Conservation (phyloP, 192 early-diverging fungal genomes). For the Umbelopsis sp. region DNA sequence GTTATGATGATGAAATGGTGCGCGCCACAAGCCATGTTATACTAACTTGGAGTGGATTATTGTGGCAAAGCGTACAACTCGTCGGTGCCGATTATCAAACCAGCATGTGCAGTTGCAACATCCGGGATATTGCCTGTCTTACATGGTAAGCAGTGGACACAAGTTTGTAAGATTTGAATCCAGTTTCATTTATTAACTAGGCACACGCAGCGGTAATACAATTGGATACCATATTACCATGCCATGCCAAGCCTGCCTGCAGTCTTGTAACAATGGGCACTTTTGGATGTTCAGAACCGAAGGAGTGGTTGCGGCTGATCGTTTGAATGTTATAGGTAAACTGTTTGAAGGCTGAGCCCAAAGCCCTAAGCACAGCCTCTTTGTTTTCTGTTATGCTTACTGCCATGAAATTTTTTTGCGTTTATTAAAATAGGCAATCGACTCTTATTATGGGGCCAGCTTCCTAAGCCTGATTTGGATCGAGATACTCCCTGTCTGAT, state of each 20-base stretch:
- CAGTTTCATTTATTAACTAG: not conserved
- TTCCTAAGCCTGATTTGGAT: slow-evolving; percentile 20
- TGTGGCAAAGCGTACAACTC: slow-evolving; percentile 56
- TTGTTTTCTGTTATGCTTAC: not conserved
- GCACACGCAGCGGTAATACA: slow-evolving; percentile 61
- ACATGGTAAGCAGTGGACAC: slow-evolving; percentile 52
- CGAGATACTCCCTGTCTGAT: slow-evolving; percentile 1
- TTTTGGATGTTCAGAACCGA: slow-evolving; percentile 96
- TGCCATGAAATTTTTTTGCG: not conserved
- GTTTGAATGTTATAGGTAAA: slow-evolving; percentile 34
- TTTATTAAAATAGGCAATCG: slow-evolving; percentile 17
- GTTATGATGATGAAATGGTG: not conserved
- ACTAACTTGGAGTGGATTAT: slow-evolving; percentile 9
- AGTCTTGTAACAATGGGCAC: slow-evolving; percentile 94
- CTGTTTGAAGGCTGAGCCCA: not conserved
- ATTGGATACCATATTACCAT: slow-evolving; percentile 83
- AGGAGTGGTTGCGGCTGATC: slow-evolving; percentile 64
- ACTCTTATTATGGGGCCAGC: slow-evolving; percentile 14
- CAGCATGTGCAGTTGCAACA: slow-evolving; percentile 68
- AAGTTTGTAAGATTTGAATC: not conserved
- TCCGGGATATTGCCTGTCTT: slow-evolving; percentile 74
- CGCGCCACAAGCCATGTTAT: not conserved
- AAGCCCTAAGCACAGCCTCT: not conserved
- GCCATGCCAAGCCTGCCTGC: slow-evolving; percentile 85
- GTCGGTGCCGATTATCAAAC: slow-evolving; percentile 76